phyloP scores from a whole-genome alignment of 164 flowering plant species.

The Sextonia rubra region DNA sequence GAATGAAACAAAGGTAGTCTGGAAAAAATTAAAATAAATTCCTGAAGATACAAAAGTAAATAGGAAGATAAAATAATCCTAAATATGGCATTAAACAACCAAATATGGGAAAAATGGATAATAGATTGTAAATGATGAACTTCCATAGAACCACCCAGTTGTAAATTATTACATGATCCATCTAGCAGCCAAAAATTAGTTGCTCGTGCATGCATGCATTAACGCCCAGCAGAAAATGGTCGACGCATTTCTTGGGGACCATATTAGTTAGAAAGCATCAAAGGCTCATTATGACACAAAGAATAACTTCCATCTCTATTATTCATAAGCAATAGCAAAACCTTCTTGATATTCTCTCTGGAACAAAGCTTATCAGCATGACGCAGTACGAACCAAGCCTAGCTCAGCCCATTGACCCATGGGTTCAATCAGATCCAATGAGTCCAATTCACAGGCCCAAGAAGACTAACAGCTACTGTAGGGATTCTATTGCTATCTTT shows the following conservation, averaged over 20 bases:
- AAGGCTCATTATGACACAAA: background rate
- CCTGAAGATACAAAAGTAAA: background rate
- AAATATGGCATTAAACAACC: background rate
- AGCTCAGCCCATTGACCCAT: too few species aligned
- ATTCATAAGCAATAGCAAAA: too few species aligned
- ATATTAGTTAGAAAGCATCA: background rate
- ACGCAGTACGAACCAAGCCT: too few species aligned
- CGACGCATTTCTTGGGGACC: background rate
- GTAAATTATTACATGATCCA: background rate
- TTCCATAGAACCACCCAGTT: background rate
- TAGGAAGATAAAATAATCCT: background rate
- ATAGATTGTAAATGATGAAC: background rate
- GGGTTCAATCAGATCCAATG: too few species aligned
- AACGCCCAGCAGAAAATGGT: background rate
- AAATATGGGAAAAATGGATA: background rate
- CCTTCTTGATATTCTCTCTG: background rate
- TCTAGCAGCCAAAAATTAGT: background rate
- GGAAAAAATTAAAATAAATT: background rate
- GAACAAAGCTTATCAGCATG: background rate
- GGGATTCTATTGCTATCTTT: too few species aligned
- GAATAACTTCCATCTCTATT: background rate
- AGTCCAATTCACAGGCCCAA: too few species aligned
- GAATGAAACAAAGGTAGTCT: background rate
- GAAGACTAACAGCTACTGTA: too few species aligned
- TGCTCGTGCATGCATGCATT: background rate